A percentile compares a stretch with the other conserved stretches of the same genome.
phyloP scores from a whole-genome alignment of 148 eudicot species.

The Polygonum aviculare region DNA sequence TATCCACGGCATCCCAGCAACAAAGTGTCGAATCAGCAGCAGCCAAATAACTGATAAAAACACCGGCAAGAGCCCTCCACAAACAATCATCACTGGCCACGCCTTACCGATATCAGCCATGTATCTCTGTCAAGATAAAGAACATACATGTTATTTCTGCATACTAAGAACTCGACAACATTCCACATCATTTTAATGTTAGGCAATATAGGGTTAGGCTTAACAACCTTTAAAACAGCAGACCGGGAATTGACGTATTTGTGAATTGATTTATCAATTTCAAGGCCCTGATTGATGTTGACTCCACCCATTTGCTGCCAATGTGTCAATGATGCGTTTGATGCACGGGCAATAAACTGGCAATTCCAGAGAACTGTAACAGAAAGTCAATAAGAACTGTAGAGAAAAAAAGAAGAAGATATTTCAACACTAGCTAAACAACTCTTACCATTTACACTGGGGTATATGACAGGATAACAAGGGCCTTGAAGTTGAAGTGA shows the following conservation, averaged over 20 bases:
- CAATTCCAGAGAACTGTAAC: slow-evolving; percentile 87
- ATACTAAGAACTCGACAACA: background rate
- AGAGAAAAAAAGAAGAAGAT: background rate
- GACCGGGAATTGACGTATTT: slow-evolving; percentile 66
- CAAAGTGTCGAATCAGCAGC: slow-evolving; percentile 86
- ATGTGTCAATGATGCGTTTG: slow-evolving; percentile 68
- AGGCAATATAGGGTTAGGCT: background rate
- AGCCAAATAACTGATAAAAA: slow-evolving; percentile 82
- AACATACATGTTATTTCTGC: background rate
- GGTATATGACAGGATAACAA: slow-evolving; percentile 92
- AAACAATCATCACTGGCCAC: slow-evolving; percentile 86
- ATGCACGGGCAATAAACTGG: slow-evolving; percentile 79
- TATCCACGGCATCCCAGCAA: slow-evolving; percentile 95
- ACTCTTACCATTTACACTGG: slow-evolving; percentile 75
- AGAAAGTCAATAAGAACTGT: slow-evolving; percentile 8
- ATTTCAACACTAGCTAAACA: background rate
- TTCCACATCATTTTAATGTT: background rate
- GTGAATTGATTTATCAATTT: slow-evolving; percentile 80
- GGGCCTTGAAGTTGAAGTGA: slow-evolving; percentile 98
- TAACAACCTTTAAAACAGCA: slow-evolving; percentile 69
- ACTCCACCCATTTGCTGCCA: slow-evolving; percentile 96
- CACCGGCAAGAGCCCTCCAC: slow-evolving; percentile 89
- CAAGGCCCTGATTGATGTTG: slow-evolving; percentile 54
- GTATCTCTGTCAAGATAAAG: slow-evolving; percentile 61
- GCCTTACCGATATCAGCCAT: slow-evolving; percentile 91